Conservation (phyloP, 352 stramenopile species). For the Phytophthora cactorum region DNA sequence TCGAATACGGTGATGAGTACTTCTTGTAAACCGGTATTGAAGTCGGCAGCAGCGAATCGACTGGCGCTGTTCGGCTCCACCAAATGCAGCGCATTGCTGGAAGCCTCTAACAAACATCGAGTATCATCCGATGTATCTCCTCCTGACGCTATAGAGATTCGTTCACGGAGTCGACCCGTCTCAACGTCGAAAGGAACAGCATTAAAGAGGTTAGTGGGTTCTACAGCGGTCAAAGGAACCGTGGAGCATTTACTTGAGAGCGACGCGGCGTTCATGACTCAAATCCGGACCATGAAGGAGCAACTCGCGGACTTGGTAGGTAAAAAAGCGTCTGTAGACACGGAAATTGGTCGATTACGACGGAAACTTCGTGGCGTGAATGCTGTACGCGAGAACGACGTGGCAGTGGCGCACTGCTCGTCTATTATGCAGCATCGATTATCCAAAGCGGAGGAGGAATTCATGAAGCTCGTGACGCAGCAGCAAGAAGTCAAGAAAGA, state of each 20-base stretch:
- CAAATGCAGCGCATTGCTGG: constrained; percentile 28
- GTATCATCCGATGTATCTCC: not conserved
- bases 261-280: constrained; percentile 65
- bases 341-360: constrained; percentile 54
- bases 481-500: constrained; percentile 68
- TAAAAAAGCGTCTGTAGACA: constrained; percentile 54
- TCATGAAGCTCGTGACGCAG: constrained; percentile 76
- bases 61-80: constrained; percentile 33
- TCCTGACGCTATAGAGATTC: constrained; percentile 1
- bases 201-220: constrained; percentile 22
- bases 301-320: constrained; percentile 54
- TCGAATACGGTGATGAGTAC: constrained; percentile 17
- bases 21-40: constrained; percentile 29
- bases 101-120: constrained; percentile 23
- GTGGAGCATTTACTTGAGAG: constrained; percentile 77
- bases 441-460: constrained; percentile 77
- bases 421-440: constrained; percentile 80
- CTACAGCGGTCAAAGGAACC: constrained; percentile 36
- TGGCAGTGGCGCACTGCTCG: constrained; percentile 69
- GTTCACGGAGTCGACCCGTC: constrained; percentile 17
- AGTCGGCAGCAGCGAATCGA: constrained; percentile 28
- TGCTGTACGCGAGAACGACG: constrained; percentile 78
- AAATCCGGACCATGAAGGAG: constrained; percentile 65
- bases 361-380: constrained; percentile 70
- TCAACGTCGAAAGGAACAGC: constrained; percentile 1